phyloP scores from a whole-genome alignment of 495 filamentous ascomycete species.

The Hypoxylon crocopeplum region DNA sequence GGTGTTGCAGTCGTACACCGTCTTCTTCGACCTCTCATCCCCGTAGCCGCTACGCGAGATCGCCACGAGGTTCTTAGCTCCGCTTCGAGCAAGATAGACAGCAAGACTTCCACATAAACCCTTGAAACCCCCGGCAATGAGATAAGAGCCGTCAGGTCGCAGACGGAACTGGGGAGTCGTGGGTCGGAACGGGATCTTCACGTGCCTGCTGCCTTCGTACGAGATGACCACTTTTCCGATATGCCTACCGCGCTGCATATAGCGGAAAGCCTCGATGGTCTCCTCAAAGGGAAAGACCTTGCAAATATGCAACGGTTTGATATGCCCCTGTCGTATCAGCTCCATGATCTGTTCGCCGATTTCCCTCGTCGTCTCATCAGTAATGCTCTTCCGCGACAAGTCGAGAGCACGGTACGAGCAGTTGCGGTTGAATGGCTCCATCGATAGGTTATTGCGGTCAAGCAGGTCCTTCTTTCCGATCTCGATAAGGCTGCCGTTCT shows the following conservation, averaged over 20 bases:
- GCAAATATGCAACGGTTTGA: conserved; percentile 37
- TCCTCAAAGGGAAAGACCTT: conserved; percentile 3
- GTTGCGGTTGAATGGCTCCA: conserved; percentile 44
- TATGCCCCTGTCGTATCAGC: no score
- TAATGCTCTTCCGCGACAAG: conserved; percentile 5
- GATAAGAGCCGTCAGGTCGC: conserved; percentile 36
- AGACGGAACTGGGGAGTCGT: conserved; percentile 24
- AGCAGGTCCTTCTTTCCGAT: conserved; percentile 44
- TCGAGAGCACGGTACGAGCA: conserved; percentile 44
- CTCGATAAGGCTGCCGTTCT: conserved; percentile 55
- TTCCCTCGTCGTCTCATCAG: no score
- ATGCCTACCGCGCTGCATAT: conserved; percentile 43
- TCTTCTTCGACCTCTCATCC: conserved; percentile 27
- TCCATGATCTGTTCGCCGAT: no score
- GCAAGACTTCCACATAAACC: conserved; percentile 42
- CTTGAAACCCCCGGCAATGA: conserved; percentile 48
- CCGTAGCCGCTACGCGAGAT: conserved; percentile 44
- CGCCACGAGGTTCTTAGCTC: conserved; percentile 27
- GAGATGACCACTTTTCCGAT: conserved; percentile 46
- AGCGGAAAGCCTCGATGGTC: background rate
- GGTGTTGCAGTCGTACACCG: conserved; percentile 45
- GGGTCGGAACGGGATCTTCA: conserved; percentile 28
- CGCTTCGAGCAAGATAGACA: conserved; percentile 15
- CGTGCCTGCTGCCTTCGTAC: conserved; percentile 1
- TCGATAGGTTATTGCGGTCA: conserved; percentile 11